These are phyloP conservation scores for Rosa rugosa DNA, from an alignment of 306 rosid genomes.

Conservation along the genomic window DNA sequence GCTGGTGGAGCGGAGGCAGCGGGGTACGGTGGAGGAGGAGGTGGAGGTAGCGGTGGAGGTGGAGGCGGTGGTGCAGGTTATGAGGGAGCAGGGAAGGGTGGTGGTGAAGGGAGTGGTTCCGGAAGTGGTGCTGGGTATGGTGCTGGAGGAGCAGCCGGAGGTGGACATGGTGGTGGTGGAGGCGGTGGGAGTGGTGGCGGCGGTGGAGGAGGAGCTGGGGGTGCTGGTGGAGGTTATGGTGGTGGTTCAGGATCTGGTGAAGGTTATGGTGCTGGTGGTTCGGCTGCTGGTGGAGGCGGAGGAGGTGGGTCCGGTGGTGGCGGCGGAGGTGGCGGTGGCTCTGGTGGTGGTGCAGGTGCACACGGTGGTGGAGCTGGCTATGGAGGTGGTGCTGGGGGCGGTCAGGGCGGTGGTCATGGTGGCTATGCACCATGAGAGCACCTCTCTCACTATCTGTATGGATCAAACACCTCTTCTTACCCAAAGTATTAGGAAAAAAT, in stretches of 20 bases:
- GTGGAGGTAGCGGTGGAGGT: slow-evolving; percentile 24
- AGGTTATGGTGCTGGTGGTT: slow-evolving; percentile 21
- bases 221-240: slow-evolving; percentile 38
- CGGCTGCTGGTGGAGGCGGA: slow-evolving; percentile 21
- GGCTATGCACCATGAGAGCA: slow-evolving; percentile 53
- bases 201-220: slow-evolving; percentile 27
- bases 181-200: slow-evolving; percentile 33
- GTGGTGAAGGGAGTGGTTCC: slow-evolving; percentile 19
- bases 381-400: slow-evolving; percentile 42
- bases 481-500: not conserved
- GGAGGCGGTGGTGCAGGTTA: slow-evolving; percentile 21
- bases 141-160: slow-evolving; percentile 16
- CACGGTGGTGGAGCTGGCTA: slow-evolving; percentile 25
- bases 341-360: slow-evolving; percentile 25
- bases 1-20: slow-evolving; percentile 27
- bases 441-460: not conserved
- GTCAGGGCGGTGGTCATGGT: slow-evolving; percentile 58
- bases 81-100: slow-evolving; percentile 27
- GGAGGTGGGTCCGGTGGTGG: slow-evolving; percentile 26
- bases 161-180: slow-evolving; percentile 7
- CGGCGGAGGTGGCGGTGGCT: slow-evolving; percentile 11
- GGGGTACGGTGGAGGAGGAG: slow-evolving; percentile 29
- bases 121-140: slow-evolving; percentile 26
- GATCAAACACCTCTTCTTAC: not conserved
- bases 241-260: slow-evolving; percentile 18